Conservation (phyloP, 1,284 basidiomycete genomes). For the Xerocomus minutiporus region DNA sequence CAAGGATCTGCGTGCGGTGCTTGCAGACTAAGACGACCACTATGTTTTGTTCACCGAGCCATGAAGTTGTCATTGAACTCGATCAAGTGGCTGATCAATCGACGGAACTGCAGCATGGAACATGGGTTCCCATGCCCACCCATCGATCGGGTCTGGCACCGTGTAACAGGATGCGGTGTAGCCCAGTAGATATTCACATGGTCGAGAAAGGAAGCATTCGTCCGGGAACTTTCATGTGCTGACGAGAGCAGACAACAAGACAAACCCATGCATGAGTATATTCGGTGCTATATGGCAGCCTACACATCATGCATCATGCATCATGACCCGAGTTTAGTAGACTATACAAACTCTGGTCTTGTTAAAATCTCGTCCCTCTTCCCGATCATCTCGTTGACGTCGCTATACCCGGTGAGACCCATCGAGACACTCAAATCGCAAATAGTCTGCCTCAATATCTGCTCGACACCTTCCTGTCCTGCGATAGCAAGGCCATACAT, state of each 20-base stretch:
- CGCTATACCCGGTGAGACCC: background rate
- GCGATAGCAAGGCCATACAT: conserved; percentile 60
- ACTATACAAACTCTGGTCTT: conserved; percentile 11
- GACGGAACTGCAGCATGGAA: background rate
- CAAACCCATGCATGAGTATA: no score
- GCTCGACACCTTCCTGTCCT: conserved; percentile 62
- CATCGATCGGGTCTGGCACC: no score
- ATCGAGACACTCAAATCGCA: conserved; percentile 60
- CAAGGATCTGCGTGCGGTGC: background rate
- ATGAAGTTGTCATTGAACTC: no score
- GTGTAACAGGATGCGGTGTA: no score
- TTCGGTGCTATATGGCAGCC: no score
- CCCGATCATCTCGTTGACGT: conserved; percentile 35
- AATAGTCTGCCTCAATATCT: conserved; percentile 57
- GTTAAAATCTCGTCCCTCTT: conserved; percentile 37
- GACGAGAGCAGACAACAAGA: no score
- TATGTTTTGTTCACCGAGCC: background rate
- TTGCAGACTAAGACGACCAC: background rate
- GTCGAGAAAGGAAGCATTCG: no score
- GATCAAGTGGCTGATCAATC: no score
- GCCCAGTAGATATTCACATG: no score
- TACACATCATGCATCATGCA: no score
- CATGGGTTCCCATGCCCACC: background rate
- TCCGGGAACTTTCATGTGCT: no score
- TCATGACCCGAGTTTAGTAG: background rate